Conservation (phyloP, 768 basidiomycete species). For the Basidioascus undulatus region DNA sequence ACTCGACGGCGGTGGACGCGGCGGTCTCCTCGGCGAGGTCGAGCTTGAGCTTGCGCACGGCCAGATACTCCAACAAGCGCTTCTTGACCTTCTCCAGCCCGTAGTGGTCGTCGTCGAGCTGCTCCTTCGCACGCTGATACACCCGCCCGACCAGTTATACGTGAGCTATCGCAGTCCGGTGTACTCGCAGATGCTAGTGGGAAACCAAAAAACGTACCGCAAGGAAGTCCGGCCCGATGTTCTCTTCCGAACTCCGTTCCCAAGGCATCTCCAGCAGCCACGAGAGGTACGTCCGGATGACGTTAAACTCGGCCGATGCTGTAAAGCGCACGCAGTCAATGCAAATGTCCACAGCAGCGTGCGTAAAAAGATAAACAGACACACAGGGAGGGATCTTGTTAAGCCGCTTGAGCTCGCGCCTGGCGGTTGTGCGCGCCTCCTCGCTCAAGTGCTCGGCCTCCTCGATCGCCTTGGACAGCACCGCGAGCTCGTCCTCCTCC, state of each 20-base stretch:
- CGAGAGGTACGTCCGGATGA: slow-evolving; percentile 37
- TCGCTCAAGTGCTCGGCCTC: slow-evolving; percentile 46
- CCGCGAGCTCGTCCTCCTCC: slow-evolving; percentile 56
- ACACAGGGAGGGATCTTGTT: slow-evolving; percentile 77
- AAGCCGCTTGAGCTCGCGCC: slow-evolving; percentile 58
- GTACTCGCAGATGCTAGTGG: no score
- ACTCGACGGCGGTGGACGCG: slow-evolving; percentile 3
- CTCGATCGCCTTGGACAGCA: slow-evolving; percentile 37
- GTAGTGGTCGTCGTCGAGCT: slow-evolving; percentile 74
- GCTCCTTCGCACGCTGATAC: slow-evolving; percentile 50
- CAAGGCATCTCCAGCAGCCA: slow-evolving; percentile 74
- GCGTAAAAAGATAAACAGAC: slow-evolving; percentile 17
- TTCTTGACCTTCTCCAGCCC: slow-evolving; percentile 84
- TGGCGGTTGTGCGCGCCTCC: slow-evolving; percentile 60
- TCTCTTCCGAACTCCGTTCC: slow-evolving; percentile 21
- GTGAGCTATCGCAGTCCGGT: slow-evolving; percentile 10
- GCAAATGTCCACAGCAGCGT: no score
- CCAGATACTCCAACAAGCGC: slow-evolving; percentile 71
- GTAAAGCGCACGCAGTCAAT: no score
- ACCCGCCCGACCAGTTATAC: slow-evolving; percentile 27
- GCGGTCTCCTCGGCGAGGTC: slow-evolving; percentile 4
- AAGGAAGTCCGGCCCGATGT: no score
- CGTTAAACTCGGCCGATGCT: slow-evolving; percentile 12
- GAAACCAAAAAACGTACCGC: no score
- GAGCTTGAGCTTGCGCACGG: slow-evolving; percentile 40